Percentiles rank a stretch among this genome's conserved stretches.
Conservation (phyloP, 2,329 filamentous ascomycete genomes). For the Nemania diffusa region DNA sequence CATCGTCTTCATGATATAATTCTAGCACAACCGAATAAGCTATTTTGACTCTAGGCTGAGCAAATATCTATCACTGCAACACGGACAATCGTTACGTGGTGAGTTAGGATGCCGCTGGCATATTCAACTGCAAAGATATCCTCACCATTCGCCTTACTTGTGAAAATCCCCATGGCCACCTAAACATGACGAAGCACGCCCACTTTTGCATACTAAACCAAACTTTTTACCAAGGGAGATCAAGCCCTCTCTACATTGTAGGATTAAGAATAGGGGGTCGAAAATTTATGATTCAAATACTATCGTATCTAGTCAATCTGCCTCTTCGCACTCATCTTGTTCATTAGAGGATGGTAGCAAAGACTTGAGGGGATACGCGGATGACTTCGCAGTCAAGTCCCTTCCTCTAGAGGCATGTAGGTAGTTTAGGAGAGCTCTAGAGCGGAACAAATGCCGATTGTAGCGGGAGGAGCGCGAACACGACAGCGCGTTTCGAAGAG, state of each 20-base stretch:
- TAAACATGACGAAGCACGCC: too few relatives aligned
- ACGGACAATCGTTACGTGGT: too few relatives aligned
- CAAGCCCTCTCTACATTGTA: too few relatives aligned
- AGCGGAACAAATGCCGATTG: neutral
- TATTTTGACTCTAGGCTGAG: neutral
- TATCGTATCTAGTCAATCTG: neutral
- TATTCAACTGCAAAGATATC: too few relatives aligned
- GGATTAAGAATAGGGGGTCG: too few relatives aligned
- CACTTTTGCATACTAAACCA: too few relatives aligned
- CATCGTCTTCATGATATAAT: too few relatives aligned
- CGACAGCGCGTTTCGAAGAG: slow-evolving; percentile 20
- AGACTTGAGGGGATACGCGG: neutral
- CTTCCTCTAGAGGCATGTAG: neutral
- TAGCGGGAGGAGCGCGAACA: slow-evolving; percentile 8
- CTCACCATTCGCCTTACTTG: too few relatives aligned
- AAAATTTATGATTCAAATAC: neutral
- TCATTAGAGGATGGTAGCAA: neutral
- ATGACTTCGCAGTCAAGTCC: neutral
- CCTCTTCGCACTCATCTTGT: neutral
- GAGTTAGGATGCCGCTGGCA: too few relatives aligned
- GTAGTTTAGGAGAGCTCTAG: neutral
- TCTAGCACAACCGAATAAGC: neutral
- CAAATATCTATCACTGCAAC: too few relatives aligned
- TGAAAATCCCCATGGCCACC: too few relatives aligned
- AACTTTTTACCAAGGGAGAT: too few relatives aligned